Evolutionary conservation across 1,139 yeast species (phyloP), one percentile per base, ranked within the genome.

Genomic region (Protomyces inouyei): DNA sequence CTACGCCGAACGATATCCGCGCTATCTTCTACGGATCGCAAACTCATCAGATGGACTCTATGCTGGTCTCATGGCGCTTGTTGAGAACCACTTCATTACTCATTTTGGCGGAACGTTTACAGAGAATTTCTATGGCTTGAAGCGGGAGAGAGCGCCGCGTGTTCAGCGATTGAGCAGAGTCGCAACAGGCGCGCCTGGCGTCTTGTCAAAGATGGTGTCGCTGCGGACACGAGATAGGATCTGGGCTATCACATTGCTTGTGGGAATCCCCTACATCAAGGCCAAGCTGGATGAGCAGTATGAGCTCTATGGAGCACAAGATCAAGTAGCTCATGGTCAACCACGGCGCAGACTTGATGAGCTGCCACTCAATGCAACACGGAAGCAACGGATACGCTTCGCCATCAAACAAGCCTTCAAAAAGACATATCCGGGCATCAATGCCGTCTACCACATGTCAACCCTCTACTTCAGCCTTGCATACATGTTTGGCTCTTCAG

Each of bases 51-150:
- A 92, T 73, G 96, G 89, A 76, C 71, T 90, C 43, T 87, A 87
- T 70, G 75, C 87, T 10, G 69, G 83, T 1, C 69, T 86, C 3
- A 78, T 93, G 73, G 85, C 88, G 0, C 69, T 82, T n/a, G 78
- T 92, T 0, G 97, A 93, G 74, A 86, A 85, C 80, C 82, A 83
- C 70, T 89, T 87, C 71, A 74, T 92, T 60, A 81, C 78, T 64
- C 80, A 81, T 65, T 88, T 95, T 90, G 92, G 88, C 71, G 85
- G 96, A 0, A 84, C 95, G 1, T 90, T 93, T 71, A 89, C 96
- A 0, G 98, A 92, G 73, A 88, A 88, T 73, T 93, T 92, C 73
- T 92, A 93, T 72, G 98, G 97, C 1, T 76, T 93, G 70, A 90
- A 91, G 73, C 77, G 96, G 61, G 84, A 84, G 9, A 70, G 74